Conservation (phyloP, 257 asterid genomes). For the Solanum pennellii region DNA sequence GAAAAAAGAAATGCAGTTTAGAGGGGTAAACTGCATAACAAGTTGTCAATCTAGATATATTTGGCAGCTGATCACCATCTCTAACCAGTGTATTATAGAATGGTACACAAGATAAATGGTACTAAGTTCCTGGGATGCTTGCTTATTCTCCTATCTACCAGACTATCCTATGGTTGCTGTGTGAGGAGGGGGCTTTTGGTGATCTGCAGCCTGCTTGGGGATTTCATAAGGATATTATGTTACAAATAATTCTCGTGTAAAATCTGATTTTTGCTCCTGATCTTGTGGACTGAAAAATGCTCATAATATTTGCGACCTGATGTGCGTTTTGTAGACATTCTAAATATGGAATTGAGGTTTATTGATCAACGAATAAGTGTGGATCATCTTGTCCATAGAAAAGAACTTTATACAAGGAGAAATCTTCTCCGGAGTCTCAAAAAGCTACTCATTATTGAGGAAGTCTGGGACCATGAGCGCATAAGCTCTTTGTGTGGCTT, state of each 20-base stretch:
- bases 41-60: neutral
- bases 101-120: neutral
- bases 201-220: neutral
- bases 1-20: neutral
- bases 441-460: neutral
- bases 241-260: neutral
- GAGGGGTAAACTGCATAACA: neutral
- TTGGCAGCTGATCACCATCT: neutral
- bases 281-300: neutral
- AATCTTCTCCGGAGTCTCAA: neutral
- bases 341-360: neutral
- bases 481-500: neutral
- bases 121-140: neutral
- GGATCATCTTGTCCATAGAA: neutral
- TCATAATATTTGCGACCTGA: neutral
- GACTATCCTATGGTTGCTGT: neutral
- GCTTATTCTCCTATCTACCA: neutral
- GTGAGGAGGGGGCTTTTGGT: neutral
- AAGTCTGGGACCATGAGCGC: neutral
- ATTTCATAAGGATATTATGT: neutral
- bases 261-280: neutral
- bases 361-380: neutral
- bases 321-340: neutral
- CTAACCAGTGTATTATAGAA: neutral
- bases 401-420: neutral